These are phyloP conservation scores for Trebouxiophyceae sp. DNA, from an alignment of 163 green algal species.

Conservation along the genomic window DNA sequence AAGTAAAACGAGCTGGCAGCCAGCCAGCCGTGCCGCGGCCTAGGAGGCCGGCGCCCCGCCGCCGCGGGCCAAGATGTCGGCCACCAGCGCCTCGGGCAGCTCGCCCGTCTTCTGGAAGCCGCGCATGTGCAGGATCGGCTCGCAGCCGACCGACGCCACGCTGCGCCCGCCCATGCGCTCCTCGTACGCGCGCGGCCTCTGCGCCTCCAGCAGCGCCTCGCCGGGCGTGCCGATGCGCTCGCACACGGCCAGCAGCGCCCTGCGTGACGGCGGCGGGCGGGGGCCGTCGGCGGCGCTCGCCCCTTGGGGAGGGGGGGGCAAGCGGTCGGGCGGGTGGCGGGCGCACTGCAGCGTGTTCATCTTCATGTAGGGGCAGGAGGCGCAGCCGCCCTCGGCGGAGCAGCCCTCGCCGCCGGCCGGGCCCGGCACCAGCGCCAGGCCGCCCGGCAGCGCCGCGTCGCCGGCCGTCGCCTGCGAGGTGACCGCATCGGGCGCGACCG, in stretches of 20 bases:
- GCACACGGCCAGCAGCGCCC: conserved; percentile 63
- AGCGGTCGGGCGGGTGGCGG: too few species aligned
- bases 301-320: too few species aligned
- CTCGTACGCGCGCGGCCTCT: conserved; percentile 62
- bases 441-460: conserved; percentile 40
- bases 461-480: conserved; percentile 34
- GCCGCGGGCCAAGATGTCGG: conserved; percentile 54
- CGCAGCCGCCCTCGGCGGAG: conserved; percentile 88
- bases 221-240: conserved; percentile 42
- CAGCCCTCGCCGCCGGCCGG: conserved; percentile 91
- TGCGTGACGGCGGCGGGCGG: too few species aligned
- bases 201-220: conserved; percentile 57
- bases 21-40: too few species aligned
- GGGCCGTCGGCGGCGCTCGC: too few species aligned
- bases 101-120: conserved; percentile 72
- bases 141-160: conserved; percentile 75
- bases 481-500: conserved; percentile 79
- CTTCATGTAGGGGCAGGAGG: conserved; percentile 98
- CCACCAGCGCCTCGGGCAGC: conserved; percentile 60
- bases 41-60: too few species aligned
- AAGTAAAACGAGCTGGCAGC: too few species aligned
- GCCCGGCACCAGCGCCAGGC: conserved; percentile 79
- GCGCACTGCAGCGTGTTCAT: conserved; percentile 80
- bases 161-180: conserved; percentile 56
- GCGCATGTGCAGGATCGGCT: conserved; percentile 96